Evolutionary conservation across 2,329 filamentous ascomycete species (phyloP).

Genomic region (Bipolaris cookei): DNA sequence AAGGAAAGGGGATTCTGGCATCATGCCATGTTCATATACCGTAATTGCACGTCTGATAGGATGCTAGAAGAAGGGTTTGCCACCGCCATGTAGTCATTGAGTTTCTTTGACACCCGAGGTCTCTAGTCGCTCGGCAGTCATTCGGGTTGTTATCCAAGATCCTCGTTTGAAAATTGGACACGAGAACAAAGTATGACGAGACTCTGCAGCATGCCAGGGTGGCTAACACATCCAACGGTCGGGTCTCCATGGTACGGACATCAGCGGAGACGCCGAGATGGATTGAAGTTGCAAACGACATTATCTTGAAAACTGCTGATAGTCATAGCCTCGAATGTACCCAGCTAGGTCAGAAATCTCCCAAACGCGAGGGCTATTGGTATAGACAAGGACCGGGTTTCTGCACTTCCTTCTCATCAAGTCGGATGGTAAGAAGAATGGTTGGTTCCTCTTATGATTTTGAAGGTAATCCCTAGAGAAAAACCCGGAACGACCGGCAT

Average conservation of each 20-base stretch:
- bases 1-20: background rate
- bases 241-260: conserved; percentile 1
- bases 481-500: conserved; percentile 12
- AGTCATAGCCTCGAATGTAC: background rate
- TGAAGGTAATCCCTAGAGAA: background rate
- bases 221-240: conserved; percentile 7
- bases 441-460: background rate
- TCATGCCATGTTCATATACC: background rate
- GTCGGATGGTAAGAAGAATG: background rate
- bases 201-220: conserved; percentile 21
- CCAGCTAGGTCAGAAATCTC: background rate
- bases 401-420: background rate
- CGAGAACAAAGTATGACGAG: conserved; percentile 25
- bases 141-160: background rate
- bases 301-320: background rate
- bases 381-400: background rate
- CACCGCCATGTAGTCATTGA: background rate
- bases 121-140: background rate
- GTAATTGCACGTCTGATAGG: background rate
- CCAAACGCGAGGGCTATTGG: background rate
- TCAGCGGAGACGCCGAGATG: background rate
- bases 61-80: background rate
- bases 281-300: background rate
- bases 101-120: background rate
- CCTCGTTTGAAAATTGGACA: conserved; percentile 6